Percentiles rank a stretch among this genome's conserved stretches.
Conservation (phyloP, 2,329 filamentous ascomycete genomes). For the Trichoderma koningii region DNA sequence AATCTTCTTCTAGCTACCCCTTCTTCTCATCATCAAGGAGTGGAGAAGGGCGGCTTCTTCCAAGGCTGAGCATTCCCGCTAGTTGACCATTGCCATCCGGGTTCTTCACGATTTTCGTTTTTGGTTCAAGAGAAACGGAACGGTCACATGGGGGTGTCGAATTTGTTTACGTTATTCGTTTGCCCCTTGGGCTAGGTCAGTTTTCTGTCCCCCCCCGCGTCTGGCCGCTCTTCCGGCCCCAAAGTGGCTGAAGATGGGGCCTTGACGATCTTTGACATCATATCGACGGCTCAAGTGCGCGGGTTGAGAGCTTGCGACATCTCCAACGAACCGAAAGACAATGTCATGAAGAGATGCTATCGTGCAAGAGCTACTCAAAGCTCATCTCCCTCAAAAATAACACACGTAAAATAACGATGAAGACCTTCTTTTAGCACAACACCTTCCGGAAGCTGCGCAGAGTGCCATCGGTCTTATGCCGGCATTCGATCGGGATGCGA, state of each 20-base stretch:
- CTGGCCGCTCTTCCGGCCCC: constrained; percentile 1
- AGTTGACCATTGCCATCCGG: background rate
- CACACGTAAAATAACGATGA: too few species aligned
- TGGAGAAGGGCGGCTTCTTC: background rate
- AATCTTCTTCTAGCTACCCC: background rate
- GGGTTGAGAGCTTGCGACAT: background rate
- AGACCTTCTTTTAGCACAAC: too few species aligned
- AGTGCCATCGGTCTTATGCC: constrained; percentile 20
- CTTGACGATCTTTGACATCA: constrained; percentile 7
- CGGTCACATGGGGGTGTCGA: background rate
- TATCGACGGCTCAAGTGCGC: background rate
- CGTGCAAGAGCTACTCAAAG: background rate
- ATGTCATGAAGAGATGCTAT: background rate
- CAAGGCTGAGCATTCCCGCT: constrained; percentile 10
- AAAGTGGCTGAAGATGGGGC: background rate
- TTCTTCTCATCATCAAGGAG: background rate
- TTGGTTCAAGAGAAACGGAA: background rate
- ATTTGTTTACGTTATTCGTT: background rate
- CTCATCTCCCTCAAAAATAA: too few species aligned
- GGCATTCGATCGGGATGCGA: constrained; percentile 20
- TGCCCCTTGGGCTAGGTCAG: background rate
- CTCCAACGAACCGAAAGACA: background rate
- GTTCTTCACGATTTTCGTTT: background rate
- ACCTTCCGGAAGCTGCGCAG: background rate
- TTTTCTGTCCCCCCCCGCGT: constrained; percentile 8